Base-by-base conservation (phyloP, 1,284 basidiomycete species). In the Trichosporon sp. region DNA sequence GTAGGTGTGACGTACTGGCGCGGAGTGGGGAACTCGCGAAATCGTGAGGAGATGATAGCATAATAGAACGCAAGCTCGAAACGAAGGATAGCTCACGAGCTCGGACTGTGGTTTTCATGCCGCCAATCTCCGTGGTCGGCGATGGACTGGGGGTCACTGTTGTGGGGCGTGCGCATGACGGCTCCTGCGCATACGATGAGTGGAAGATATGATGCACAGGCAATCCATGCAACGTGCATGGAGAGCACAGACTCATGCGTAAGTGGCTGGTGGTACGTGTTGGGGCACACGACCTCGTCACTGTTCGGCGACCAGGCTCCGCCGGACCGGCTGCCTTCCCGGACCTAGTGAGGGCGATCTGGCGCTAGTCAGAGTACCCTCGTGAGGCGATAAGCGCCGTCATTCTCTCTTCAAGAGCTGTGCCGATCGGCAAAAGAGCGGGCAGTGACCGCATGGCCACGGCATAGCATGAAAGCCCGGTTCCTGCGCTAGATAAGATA, bases 401-500 rank as follows among this genome's bases (percentile, higher is more conserved):
- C 35, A 40, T 10, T 12, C 12, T 40, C 38, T 46, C 43, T n/a
- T n/a, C 16, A 2, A n/a, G 43, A 43, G 43, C 43, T 2, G 16
- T 40, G 38, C 38, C 12, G 38, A 6, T 40, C 38, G 38, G 12
- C 43, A 46, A 46, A 46, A 46, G 16, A 46, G 16, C 43, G 43
- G 43, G 43, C 3, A 5, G 8, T 46, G 16, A 16, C 43, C 43
- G 43, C 43, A 46, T 46, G 43, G 43, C 16, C 11, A 11, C 43
- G n/a, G 43, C 16, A 16, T 46, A 14, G n/a, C 43, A 46, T 46
- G 14, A 46, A 46, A 14, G 43, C 43, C 43, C 43, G 11, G 43
- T 46, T 46, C 43, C 43, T 46, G 43, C 43, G 43, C 43, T 46
- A 46, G 43, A 46, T 46, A 46, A 46, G 43, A 46, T 46, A 46